A percentile compares a stretch with the other conserved stretches of the same genome.
These are phyloP conservation scores for Diddensiella caesifluorescens DNA, from an alignment of 805 yeast genomes.

Conservation along the genomic window DNA sequence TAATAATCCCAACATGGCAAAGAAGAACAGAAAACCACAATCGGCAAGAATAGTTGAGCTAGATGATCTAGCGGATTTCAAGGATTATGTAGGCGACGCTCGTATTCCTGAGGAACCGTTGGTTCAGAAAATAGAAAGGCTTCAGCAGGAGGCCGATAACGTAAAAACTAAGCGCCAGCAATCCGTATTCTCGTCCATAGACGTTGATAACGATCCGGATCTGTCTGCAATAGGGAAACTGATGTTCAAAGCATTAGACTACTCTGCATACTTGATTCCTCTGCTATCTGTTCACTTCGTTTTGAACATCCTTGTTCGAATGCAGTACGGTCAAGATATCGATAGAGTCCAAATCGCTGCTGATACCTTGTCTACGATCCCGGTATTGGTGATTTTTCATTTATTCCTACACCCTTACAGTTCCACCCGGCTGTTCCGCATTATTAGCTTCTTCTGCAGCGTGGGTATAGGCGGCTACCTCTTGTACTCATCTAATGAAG, in stretches of 20 bases:
- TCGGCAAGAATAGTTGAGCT: conserved; percentile 21
- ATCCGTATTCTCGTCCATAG: not conserved
- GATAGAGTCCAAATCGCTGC: conserved; percentile 13
- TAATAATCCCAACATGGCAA: not conserved
- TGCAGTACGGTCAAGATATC: conserved; percentile 30
- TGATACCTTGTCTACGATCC: conserved; percentile 27
- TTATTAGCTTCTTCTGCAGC: conserved; percentile 22
- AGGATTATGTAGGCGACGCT: conserved; percentile 17
- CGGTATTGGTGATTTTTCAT: conserved; percentile 29
- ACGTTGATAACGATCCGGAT: conserved; percentile 11
- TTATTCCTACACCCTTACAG: conserved; percentile 26
- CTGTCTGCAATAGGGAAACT: conserved; percentile 20
- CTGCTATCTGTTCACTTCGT: conserved; percentile 32
- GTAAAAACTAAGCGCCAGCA: not conserved
- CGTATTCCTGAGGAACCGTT: conserved; percentile 20
- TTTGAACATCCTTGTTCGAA: conserved; percentile 33
- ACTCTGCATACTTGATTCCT: conserved; percentile 29
- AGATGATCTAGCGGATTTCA: conserved; percentile 15
- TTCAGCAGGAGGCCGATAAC: conserved; percentile 9
- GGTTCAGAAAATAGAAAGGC: conserved; percentile 18
- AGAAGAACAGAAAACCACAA: not conserved
- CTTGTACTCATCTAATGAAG: conserved; percentile 30
- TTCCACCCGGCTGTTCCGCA: conserved; percentile 20
- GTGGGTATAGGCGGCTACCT: conserved; percentile 32
- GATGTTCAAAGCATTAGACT: conserved; percentile 28